phyloP scores from a whole-genome alignment of 2,329 filamentous ascomycete genomes.

The Colletotrichum shisoi region DNA sequence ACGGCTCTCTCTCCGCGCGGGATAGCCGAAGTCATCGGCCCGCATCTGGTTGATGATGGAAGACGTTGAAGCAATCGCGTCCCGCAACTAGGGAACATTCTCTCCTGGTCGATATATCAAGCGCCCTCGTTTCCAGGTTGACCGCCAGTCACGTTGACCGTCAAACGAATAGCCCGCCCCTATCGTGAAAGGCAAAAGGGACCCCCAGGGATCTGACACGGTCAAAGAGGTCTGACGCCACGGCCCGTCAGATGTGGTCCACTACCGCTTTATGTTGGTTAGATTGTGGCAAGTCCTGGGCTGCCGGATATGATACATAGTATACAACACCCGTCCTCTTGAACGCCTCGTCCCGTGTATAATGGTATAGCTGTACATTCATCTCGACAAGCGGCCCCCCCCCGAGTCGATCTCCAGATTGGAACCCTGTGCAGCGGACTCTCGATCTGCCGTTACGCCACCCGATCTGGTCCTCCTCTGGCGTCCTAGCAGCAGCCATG shows the following conservation, averaged over 20 bases:
- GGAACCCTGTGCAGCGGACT: neutral
- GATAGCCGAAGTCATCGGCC: too few species aligned
- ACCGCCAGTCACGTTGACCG: too few species aligned
- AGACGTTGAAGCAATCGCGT: neutral
- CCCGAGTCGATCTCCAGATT: neutral
- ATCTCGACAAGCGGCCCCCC: neutral
- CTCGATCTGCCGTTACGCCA: neutral
- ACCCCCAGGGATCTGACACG: neutral
- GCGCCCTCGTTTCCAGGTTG: neutral
- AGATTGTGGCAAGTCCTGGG: conserved; percentile 1
- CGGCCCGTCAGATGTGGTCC: neutral
- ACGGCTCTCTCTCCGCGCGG: too few species aligned
- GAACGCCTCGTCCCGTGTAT: conserved; percentile 31
- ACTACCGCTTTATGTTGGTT: neutral
- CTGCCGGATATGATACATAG: conserved; percentile 32
- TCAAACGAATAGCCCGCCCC: neutral
- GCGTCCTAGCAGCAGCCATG: neutral
- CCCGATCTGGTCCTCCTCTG: too few species aligned
- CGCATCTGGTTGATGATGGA: too few species aligned
- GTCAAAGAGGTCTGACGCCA: neutral
- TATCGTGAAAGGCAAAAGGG: neutral
- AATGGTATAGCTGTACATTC: conserved; percentile 10
- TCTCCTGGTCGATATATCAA: neutral
- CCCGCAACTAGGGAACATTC: too few species aligned
- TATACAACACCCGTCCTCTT: conserved; percentile 33